These are phyloP conservation scores for Yamadazyma sp. DNA, from an alignment of 1,139 yeast genomes.

Conservation along the genomic window DNA sequence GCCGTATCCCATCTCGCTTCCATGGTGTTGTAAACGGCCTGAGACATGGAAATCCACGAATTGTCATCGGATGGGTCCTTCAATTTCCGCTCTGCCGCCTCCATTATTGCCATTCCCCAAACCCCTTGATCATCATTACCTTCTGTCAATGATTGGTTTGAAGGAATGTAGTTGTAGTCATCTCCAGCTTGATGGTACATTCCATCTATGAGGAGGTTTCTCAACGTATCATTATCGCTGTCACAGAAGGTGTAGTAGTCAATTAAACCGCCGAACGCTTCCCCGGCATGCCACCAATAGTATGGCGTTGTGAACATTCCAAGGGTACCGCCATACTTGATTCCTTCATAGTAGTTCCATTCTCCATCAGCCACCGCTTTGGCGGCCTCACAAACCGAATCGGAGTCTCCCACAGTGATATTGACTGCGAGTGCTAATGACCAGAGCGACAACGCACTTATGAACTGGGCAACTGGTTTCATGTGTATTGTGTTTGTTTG, in stretches of 20 bases:
- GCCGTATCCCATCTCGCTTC: constrained; percentile 70
- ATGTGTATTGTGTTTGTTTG: not conserved
- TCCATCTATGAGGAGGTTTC: constrained; percentile 36
- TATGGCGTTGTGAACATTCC: constrained; percentile 62
- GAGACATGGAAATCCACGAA: constrained; percentile 68
- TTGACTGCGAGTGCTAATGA: not conserved
- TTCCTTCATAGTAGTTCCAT: constrained; percentile 59
- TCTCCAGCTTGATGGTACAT: constrained; percentile 55
- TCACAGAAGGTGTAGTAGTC: constrained; percentile 54
- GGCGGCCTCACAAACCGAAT: constrained; percentile 55
- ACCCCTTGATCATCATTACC: constrained; percentile 76
- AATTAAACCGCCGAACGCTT: constrained; percentile 61
- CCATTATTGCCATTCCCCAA: constrained; percentile 64
- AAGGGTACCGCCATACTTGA: constrained; percentile 52
- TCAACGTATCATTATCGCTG: constrained; percentile 40
- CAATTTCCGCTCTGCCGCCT: constrained; percentile 62
- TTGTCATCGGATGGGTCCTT: constrained; percentile 46
- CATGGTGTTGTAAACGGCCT: constrained; percentile 76
- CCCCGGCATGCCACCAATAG: constrained; percentile 79
- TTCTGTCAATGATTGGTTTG: constrained; percentile 59
- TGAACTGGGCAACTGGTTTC: not conserved
- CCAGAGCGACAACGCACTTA: not conserved
- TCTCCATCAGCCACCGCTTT: constrained; percentile 47
- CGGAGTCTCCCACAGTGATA: constrained; percentile 10
- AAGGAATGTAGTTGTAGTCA: constrained; percentile 55